These are phyloP conservation scores for Fusarium tricinctum DNA, from an alignment of 2,329 filamentous ascomycete genomes.

Conservation along the genomic window DNA sequence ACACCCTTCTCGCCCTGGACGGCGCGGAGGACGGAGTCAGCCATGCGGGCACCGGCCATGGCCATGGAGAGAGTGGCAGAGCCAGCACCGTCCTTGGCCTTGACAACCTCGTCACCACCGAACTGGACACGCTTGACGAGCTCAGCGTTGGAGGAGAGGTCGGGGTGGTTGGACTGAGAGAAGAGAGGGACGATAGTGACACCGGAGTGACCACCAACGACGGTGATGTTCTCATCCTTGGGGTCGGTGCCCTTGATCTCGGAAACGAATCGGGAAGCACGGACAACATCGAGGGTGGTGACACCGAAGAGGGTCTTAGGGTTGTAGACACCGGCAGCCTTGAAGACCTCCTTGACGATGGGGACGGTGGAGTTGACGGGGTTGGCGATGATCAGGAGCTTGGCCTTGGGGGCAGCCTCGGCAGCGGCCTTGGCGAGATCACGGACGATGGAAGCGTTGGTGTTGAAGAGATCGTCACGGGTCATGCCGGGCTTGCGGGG, in stretches of 20 bases:
- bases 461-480: slow-evolving; percentile 99
- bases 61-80: slow-evolving; percentile 99
- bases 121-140: slow-evolving; percentile 98
- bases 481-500: slow-evolving; percentile 99
- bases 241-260: slow-evolving; percentile 94
- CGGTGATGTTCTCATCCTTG: slow-evolving; percentile 92
- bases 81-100: slow-evolving; percentile 98
- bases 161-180: slow-evolving; percentile 90
- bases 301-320: slow-evolving; percentile 99
- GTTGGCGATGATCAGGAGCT: slow-evolving; percentile 98
- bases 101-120: slow-evolving; percentile 98
- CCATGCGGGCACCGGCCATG: slow-evolving; percentile 87
- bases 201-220: slow-evolving; percentile 96
- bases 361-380: slow-evolving; percentile 99
- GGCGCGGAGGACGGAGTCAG: slow-evolving; percentile 94
- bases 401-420: slow-evolving; percentile 89
- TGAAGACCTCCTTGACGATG: slow-evolving; percentile 97
- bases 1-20: slow-evolving; percentile 94
- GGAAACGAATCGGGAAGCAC: slow-evolving; percentile 96
- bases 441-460: slow-evolving; percentile 99
- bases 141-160: slow-evolving; percentile 81
- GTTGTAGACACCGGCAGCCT: slow-evolving; percentile 96
- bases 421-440: slow-evolving; percentile 97
- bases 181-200: slow-evolving; percentile 98
- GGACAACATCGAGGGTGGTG: slow-evolving; percentile 98